Evolutionary conservation across 2,329 filamentous ascomycete species (phyloP), one percentile per base, ranked within the genome.

Genomic region (Ophiostoma tasmaniense): DNA sequence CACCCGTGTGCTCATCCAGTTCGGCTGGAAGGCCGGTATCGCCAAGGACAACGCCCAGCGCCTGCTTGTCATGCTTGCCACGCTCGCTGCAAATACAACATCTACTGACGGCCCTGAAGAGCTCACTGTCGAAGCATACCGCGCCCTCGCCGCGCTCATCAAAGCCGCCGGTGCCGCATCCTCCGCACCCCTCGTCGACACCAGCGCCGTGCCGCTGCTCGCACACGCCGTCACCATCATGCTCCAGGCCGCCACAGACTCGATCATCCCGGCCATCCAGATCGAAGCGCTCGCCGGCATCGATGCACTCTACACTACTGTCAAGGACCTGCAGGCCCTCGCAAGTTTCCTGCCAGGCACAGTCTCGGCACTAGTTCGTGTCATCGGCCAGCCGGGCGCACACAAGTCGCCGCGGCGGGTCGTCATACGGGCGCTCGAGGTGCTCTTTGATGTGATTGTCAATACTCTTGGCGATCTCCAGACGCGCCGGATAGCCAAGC

Each of bases 301-400:
- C 1, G 79, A 85, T 66, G 80, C 85, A 0, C 79, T 95, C 8
- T 86, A 88, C 72, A 75, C 77, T 7, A 85, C 87, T 28, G 83
- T 97, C 61, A 87, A 84, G 67, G 90, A 95, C 74, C 85, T 85
- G 64, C 85, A 90, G n/a, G 87, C 91, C 2, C 81, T 96, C 69
- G 91, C 92, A 11, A 93, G 87, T 71, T 95, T 99, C 75, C 82
- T 98, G 59, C 95, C 96, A 0, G 92, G 93, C 11, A 92, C 92
- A 0, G 86, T 97, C 0, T 98, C 95, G 2, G 87, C 88, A 0
- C 80, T 99, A 30, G 89, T 90, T 1, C 93, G 90, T 74, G 81
- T 92, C 0, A 79, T 96, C 66, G 89, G 90, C 4, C 87, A 87
- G 0, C 90, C 89, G 0, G 86, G 85, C 55, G 83, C 84, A 13